Conservation (phyloP, 352 stramenopile species). For the Phytophthora meadii region DNA sequence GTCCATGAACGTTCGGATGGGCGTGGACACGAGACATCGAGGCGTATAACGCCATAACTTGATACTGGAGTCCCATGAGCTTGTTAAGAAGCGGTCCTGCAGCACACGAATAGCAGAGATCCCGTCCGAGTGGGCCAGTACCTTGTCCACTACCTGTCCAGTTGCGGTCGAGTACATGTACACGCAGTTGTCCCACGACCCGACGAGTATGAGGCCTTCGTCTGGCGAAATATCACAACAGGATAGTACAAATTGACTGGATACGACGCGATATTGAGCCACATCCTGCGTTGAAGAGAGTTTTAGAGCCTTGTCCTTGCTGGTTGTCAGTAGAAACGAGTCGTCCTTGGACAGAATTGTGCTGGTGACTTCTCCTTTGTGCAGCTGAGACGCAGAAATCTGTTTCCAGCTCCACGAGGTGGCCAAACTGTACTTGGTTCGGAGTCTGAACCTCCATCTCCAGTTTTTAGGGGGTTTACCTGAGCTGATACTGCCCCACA, state of each 20-base stretch:
- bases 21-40: constrained; percentile 52
- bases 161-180: constrained; percentile 77
- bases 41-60: constrained; percentile 80
- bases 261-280: constrained; percentile 37
- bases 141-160: constrained; percentile 63
- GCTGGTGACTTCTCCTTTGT: constrained; percentile 71
- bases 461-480: constrained; percentile 58
- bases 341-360: constrained; percentile 62
- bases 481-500: constrained; percentile 43
- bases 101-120: constrained; percentile 76
- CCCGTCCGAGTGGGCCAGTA: constrained; percentile 69
- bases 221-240: constrained; percentile 78
- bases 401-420: constrained; percentile 63
- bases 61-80: constrained; percentile 79
- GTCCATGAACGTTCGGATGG: constrained; percentile 64
- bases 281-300: constrained; percentile 46
- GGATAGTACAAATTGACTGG: constrained; percentile 51
- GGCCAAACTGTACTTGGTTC: constrained; percentile 36
- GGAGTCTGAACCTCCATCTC: constrained; percentile 57
- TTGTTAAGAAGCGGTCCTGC: constrained; percentile 67
- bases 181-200: constrained; percentile 78
- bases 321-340: constrained; percentile 64
- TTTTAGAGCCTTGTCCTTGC: constrained; percentile 75
- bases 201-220: constrained; percentile 65
- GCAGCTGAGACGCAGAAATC: constrained; percentile 42